phyloP scores from a whole-genome alignment of 106 monocot species.

The Allium cepa region DNA sequence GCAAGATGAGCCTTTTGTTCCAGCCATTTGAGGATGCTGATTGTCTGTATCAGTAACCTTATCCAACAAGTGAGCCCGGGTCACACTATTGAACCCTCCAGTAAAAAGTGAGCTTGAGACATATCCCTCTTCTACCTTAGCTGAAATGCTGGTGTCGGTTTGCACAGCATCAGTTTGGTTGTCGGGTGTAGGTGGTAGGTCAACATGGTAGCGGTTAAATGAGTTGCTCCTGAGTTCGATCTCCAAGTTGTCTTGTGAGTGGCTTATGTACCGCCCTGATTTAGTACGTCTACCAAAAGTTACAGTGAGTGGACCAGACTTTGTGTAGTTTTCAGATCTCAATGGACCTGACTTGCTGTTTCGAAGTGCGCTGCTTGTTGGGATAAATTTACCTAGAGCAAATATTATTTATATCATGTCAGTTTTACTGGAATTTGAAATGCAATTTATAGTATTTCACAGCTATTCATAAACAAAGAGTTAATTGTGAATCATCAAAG shows the following conservation, averaged over 20 bases:
- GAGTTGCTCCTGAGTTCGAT: conserved; percentile 32
- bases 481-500: too few species aligned
- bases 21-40: conserved; percentile 58
- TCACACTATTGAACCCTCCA: conserved; percentile 38
- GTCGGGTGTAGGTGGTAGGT: conserved; percentile 33
- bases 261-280: conserved; percentile 59
- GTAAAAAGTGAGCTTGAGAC: conserved; percentile 41
- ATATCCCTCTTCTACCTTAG: conserved; percentile 39
- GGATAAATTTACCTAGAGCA: conserved; percentile 1
- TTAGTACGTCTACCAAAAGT: conserved; percentile 40
- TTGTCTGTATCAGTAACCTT: conserved; percentile 49
- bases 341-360: conserved; percentile 35
- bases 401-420: too few species aligned
- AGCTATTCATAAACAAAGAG: too few species aligned
- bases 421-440: too few species aligned
- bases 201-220: conserved; percentile 29
- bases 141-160: conserved; percentile 29
- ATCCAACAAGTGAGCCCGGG: conserved; percentile 45
- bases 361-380: conserved; percentile 22
- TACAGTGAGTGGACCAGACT: conserved; percentile 14
- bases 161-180: conserved; percentile 15
- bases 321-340: not conserved
- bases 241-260: conserved; percentile 48
- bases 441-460: too few species aligned
- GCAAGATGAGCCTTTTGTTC: conserved; percentile 50